Conservation (phyloP, 73 alveolate genomes). For the Diophrys appendiculata region DNA sequence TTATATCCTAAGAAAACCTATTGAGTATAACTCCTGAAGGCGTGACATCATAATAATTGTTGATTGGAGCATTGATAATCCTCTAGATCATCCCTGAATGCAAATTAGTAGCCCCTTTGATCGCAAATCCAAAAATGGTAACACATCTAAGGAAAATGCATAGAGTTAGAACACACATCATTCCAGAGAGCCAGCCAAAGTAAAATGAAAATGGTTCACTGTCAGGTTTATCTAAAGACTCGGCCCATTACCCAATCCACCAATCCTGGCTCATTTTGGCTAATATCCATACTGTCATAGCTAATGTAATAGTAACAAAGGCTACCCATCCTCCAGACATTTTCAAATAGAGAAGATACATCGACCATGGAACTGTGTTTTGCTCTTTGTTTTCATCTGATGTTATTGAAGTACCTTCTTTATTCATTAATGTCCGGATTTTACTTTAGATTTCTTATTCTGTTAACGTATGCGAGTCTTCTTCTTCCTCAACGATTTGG, state of each 20-base stretch:
- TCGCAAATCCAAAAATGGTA: not conserved
- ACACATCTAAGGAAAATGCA: not conserved
- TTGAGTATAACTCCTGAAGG: conserved; percentile 33
- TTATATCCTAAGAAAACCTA: conserved; percentile 28
- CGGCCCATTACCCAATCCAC: conserved; percentile 18
- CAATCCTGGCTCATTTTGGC: not conserved
- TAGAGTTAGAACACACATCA: not conserved
- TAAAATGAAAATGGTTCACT: not conserved
- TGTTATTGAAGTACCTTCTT: not conserved
- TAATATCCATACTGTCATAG: conserved; percentile 3
- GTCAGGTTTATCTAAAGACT: not conserved
- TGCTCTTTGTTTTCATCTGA: conserved; percentile 25
- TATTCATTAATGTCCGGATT: not conserved
- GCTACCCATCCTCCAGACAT: conserved; percentile 36
- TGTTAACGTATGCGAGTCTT: not conserved
- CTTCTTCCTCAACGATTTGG: not conserved
- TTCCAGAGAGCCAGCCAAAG: too few species aligned
- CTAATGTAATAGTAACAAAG: not conserved
- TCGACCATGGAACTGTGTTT: conserved; percentile 5
- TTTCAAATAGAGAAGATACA: conserved; percentile 10
- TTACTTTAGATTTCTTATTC: not conserved
- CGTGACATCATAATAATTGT: conserved; percentile 66
- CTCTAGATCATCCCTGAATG: conserved; percentile 74
- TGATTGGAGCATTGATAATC: conserved; percentile 89
- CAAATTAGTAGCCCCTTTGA: conserved; percentile 45